phyloP scores from a whole-genome alignment of 768 basidiomycete genomes.

The Boletus sensibilis region DNA sequence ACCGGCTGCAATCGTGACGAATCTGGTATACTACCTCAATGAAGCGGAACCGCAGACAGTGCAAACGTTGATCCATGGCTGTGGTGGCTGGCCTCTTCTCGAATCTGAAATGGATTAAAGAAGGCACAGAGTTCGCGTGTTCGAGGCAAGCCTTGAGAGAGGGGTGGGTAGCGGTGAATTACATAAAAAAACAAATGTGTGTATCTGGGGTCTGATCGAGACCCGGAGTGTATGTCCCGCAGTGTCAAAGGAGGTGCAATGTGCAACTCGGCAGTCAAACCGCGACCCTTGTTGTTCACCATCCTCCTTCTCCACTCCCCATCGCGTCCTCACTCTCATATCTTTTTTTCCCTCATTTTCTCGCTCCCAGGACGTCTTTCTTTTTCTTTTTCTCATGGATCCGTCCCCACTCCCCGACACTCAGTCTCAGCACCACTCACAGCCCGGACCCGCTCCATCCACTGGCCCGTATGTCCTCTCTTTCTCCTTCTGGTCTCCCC shows the following conservation, averaged over 20 bases:
- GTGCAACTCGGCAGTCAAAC: slow-evolving; percentile 18
- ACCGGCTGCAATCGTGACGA: background rate
- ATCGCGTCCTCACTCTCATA: background rate
- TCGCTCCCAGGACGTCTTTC: background rate
- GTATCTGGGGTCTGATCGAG: slow-evolving; percentile 22
- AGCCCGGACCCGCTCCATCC: slow-evolving; percentile 17
- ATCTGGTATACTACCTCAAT: background rate
- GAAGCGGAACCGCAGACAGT: slow-evolving; percentile 9
- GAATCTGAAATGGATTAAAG: slow-evolving; percentile 7
- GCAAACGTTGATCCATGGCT: slow-evolving; percentile 17
- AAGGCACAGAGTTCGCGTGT: slow-evolving; percentile 3
- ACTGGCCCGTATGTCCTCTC: slow-evolving; percentile 33
- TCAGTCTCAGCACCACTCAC: slow-evolving; percentile 17
- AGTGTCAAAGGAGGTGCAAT: slow-evolving; percentile 18
- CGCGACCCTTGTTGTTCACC: background rate
- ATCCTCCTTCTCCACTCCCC: background rate
- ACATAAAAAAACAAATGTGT: slow-evolving; percentile 5
- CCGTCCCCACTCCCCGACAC: slow-evolving; percentile 14
- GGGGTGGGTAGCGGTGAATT: background rate
- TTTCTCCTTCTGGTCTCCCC: background rate
- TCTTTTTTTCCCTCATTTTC: background rate
- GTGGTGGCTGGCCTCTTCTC: slow-evolving; percentile 10
- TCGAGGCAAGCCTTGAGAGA: background rate
- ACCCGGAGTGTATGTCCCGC: slow-evolving; percentile 18
- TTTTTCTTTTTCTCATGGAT: slow-evolving; percentile 15